Evolutionary conservation across 768 basidiomycete genomes (phyloP).

Genomic region (Termitomyces titanicus): DNA sequence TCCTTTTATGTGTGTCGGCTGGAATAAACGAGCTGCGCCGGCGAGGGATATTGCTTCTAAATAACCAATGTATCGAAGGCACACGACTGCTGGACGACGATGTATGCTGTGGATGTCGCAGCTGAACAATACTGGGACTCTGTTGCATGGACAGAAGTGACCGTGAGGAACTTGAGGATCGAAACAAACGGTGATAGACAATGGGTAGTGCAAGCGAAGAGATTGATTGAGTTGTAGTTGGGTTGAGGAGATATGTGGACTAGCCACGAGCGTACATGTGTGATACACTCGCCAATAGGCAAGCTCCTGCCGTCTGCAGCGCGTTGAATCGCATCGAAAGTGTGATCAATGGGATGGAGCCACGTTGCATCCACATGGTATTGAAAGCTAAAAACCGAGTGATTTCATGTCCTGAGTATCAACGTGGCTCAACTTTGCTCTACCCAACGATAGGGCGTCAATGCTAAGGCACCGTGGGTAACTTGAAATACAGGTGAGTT

Average conservation of each 20-base stretch:
- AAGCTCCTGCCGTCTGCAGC: constrained; percentile 12
- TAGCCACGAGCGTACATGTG: constrained; percentile 20
- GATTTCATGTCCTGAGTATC: not conserved
- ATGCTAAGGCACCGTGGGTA: not conserved
- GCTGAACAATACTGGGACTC: constrained; percentile 16
- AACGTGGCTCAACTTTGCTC: not conserved
- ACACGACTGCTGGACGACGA: constrained; percentile 20
- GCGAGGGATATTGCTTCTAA: constrained; percentile 70
- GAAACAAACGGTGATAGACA: constrained; percentile 3
- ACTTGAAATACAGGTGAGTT: no score
- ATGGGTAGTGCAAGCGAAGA: not conserved
- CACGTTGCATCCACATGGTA: constrained; percentile 14
- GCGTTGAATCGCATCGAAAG: constrained; percentile 12
- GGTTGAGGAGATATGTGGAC: constrained; percentile 14
- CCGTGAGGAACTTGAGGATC: constrained; percentile 5
- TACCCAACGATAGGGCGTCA: no score
- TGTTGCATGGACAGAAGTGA: constrained; percentile 17
- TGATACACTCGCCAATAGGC: constrained; percentile 8
- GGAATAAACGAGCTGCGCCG: constrained; percentile 58
- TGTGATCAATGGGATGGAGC: constrained; percentile 3
- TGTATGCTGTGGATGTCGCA: constrained; percentile 22
- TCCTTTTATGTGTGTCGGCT: constrained; percentile 59
- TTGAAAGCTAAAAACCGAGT: constrained; percentile 2
- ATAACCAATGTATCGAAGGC: constrained; percentile 66
- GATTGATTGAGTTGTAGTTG: constrained; percentile 8